These are phyloP conservation scores for Juncus inflexus DNA, from an alignment of 176 grass and related monocot species.

Conservation along the genomic window DNA sequence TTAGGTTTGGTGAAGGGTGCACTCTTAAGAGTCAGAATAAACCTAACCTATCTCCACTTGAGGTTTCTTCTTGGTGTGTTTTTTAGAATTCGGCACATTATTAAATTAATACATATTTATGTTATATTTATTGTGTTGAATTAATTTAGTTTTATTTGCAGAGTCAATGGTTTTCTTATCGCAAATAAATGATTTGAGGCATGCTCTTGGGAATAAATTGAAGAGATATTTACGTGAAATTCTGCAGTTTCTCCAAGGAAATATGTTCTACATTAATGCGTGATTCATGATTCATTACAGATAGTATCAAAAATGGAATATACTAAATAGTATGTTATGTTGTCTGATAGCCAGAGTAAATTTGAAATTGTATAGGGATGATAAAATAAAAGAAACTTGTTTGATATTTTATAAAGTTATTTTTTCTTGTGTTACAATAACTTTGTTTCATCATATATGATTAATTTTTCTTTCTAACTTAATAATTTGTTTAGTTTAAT, in stretches of 20 bases:
- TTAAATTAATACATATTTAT: neutral
- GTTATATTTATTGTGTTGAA: neutral
- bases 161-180: constrained; percentile 37
- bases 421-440: neutral
- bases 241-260: constrained; percentile 27
- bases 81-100: neutral
- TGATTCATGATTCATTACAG: constrained; percentile 2
- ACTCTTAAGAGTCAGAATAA: constrained; percentile 42
- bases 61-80: constrained; percentile 59
- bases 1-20: constrained; percentile 22
- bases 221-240: constrained; percentile 25
- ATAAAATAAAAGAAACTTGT: no score
- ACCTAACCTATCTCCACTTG: constrained; percentile 52
- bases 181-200: constrained; percentile 36
- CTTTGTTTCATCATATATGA: no score
- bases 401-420: no score
- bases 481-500: no score
- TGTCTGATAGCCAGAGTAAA: no score
- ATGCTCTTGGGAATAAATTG: constrained; percentile 34
- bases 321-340: neutral
- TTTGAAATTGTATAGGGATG: no score
- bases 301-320: neutral
- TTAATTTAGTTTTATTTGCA: constrained; percentile 28
- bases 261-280: constrained; percentile 1
- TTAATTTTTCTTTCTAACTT: neutral